Conservation (phyloP, 2,329 filamentous ascomycete genomes). For the Epichloe sibirici region DNA sequence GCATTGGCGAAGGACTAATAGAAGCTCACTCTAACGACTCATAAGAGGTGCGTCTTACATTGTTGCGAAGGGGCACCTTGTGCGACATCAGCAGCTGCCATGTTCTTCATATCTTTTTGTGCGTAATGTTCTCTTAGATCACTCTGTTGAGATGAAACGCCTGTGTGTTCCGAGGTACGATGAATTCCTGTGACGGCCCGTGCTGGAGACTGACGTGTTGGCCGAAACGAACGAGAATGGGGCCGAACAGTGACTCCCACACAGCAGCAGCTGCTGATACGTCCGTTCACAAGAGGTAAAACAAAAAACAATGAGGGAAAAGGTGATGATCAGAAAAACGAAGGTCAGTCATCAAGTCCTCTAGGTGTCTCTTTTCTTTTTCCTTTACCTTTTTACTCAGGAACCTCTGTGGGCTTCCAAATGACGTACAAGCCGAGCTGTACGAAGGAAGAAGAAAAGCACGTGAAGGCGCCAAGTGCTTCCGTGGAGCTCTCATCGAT, state of each 20-base stretch:
- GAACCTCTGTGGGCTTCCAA: background rate
- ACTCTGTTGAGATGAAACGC: background rate
- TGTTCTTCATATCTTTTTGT: background rate
- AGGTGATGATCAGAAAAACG: no score
- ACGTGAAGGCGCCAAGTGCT: background rate
- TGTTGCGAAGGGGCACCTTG: background rate
- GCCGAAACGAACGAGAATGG: background rate
- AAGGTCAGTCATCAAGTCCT: no score
- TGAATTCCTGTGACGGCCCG: no score
- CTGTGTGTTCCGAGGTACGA: background rate
- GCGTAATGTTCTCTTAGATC: background rate
- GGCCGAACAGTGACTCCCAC: background rate
- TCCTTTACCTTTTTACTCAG: background rate
- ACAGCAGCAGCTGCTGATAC: background rate
- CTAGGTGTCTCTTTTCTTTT: background rate
- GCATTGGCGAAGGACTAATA: no score
- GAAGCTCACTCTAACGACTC: no score
- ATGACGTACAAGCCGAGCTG: background rate
- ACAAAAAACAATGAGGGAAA: no score
- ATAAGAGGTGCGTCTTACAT: background rate
- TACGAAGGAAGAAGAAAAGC: background rate
- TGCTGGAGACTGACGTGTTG: background rate
- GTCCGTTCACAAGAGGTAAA: background rate
- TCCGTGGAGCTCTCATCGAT: background rate
- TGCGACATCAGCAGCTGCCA: conserved; percentile 1